Evolutionary conservation across 805 yeast species (phyloP).

Genomic region (Peterozyma toletana): DNA sequence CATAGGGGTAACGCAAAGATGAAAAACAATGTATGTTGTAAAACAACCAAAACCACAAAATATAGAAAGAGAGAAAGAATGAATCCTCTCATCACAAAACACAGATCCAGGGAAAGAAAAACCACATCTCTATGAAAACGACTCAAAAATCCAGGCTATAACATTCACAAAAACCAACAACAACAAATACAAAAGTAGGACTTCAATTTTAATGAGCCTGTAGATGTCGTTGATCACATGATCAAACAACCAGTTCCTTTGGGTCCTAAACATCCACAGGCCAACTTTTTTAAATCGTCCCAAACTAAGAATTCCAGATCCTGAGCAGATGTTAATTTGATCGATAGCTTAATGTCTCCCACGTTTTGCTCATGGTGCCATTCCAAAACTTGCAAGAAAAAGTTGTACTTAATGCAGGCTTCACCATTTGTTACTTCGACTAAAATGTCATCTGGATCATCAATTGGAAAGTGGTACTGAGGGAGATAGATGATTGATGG

Average conservation of each 20-base stretch:
- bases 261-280: slow-evolving; percentile 21
- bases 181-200: too few relatives aligned
- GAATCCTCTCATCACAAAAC: too few relatives aligned
- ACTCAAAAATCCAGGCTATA: too few relatives aligned
- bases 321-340: slow-evolving; percentile 9
- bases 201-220: slow-evolving; percentile 18
- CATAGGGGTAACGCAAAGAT: too few relatives aligned
- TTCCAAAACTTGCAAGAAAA: slow-evolving; percentile 45
- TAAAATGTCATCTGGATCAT: slow-evolving; percentile 25
- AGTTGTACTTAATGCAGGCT: slow-evolving; percentile 38
- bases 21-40: too few relatives aligned
- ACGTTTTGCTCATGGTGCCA: slow-evolving; percentile 54
- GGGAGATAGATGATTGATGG: slow-evolving; percentile 70
- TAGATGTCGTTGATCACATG: slow-evolving; percentile 14
- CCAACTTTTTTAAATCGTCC: slow-evolving; percentile 21
- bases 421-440: slow-evolving; percentile 49
- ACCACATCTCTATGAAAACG: too few relatives aligned
- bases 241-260: slow-evolving; percentile 1
- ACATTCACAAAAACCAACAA: too few relatives aligned
- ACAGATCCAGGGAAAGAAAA: too few relatives aligned
- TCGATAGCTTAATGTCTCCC: slow-evolving; percentile 16
- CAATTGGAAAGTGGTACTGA: slow-evolving; percentile 56
- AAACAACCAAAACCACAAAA: too few relatives aligned
- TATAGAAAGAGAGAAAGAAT: too few relatives aligned
- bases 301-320: slow-evolving; percentile 6